Evolutionary conservation across 1,284 basidiomycete genomes (phyloP).

Genomic region (Phylloboletellus chloephorus): DNA sequence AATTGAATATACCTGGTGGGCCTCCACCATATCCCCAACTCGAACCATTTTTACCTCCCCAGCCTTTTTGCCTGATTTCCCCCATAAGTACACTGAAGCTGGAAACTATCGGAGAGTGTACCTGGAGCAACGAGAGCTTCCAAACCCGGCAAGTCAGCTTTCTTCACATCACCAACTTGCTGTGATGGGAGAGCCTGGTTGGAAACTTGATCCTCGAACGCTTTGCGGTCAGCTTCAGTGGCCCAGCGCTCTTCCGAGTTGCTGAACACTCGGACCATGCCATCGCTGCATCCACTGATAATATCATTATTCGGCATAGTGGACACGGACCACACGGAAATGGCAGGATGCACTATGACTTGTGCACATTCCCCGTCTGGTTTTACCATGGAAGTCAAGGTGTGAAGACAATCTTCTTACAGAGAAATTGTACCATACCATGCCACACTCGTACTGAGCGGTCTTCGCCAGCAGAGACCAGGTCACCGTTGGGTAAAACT

Average conservation of each 20-base stretch:
- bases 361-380: conserved; percentile 76
- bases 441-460: conserved; percentile 78
- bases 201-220: conserved; percentile 70
- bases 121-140: conserved; percentile 75
- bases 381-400: conserved; percentile 5
- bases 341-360: conserved; percentile 86
- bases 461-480: conserved; percentile 80
- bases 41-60: conserved; percentile 92
- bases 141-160: conserved; percentile 78
- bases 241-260: conserved; percentile 71
- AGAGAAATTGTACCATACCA: conserved; percentile 34
- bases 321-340: conserved; percentile 91
- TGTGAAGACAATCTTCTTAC: neutral
- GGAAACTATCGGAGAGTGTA: conserved; percentile 24
- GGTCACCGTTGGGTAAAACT: conserved; percentile 69
- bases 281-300: conserved; percentile 86
- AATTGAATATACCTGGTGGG: conserved; percentile 63
- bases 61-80: conserved; percentile 70
- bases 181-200: conserved; percentile 67
- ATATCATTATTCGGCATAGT: conserved; percentile 86
- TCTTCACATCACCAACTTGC: conserved; percentile 90
- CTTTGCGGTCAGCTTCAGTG: conserved; percentile 57
- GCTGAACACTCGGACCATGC: conserved; percentile 85
- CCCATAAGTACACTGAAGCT: conserved; percentile 10
- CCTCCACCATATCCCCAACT: conserved; percentile 75